Percentiles rank a stretch among this genome's conserved stretches.
phyloP scores from a whole-genome alignment of 768 basidiomycete genomes.

The Pisolithus marmoratus region DNA sequence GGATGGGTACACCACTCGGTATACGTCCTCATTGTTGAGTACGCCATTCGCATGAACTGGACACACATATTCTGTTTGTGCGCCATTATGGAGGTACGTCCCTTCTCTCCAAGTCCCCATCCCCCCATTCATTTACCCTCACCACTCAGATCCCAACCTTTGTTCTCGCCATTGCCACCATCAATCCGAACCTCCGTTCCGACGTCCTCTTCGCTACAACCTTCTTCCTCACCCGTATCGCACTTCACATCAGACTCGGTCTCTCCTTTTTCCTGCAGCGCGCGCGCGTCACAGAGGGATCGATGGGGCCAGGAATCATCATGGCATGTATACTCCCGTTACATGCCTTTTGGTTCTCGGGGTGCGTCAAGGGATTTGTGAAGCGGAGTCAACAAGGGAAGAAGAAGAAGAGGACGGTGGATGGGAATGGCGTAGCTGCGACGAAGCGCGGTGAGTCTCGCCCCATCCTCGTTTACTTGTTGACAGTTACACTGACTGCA shows the following conservation, averaged over 20 bases:
- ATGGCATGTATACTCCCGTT: conserved; percentile 40
- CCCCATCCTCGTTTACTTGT: not conserved
- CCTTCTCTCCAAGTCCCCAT: not conserved
- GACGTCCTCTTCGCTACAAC: conserved; percentile 43
- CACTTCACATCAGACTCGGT: conserved; percentile 38
- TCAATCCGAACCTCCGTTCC: conserved; percentile 40
- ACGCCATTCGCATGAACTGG: conserved; percentile 30
- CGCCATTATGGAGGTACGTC: conserved; percentile 43
- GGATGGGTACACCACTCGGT: conserved; percentile 49
- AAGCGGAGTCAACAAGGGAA: conserved; percentile 20
- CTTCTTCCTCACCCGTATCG: conserved; percentile 50
- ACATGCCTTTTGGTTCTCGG: conserved; percentile 50
- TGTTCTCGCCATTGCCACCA: conserved; percentile 40
- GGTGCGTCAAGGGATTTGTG: conserved; percentile 44
- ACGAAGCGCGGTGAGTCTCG: not conserved
- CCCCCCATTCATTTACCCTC: not conserved
- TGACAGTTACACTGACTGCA: not conserved
- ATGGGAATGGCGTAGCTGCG: not conserved
- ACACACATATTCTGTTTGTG: conserved; percentile 40
- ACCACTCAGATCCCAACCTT: conserved; percentile 46
- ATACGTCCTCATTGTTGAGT: conserved; percentile 38
- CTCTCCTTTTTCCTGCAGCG: conserved; percentile 28
- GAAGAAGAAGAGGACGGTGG: not conserved
- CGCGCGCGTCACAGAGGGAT: conserved; percentile 24
- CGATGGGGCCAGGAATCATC: conserved; percentile 34